phyloP scores from a whole-genome alignment of 768 basidiomycete species.

The Filobasidium floriforme region DNA sequence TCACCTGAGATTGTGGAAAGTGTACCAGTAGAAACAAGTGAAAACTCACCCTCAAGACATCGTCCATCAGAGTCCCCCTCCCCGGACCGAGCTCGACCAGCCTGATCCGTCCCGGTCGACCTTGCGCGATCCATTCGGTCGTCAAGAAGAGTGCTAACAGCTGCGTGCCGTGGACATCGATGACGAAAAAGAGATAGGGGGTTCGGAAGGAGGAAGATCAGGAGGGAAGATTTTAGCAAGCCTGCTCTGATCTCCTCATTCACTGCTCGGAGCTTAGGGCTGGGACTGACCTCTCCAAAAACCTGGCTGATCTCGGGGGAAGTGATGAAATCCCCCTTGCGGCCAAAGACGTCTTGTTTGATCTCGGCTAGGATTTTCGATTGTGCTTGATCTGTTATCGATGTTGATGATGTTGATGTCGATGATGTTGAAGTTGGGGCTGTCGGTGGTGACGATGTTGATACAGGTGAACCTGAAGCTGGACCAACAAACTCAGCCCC shows the following conservation, averaged over 20 bases:
- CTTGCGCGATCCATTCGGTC: conserved; percentile 61
- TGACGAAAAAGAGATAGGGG: background rate
- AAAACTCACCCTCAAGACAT: conserved; percentile 67
- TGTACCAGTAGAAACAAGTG: too few species aligned
- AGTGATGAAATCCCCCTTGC: conserved; percentile 86
- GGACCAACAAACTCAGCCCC: too few species aligned
- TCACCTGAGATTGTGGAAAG: too few species aligned
- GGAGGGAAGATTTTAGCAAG: too few species aligned
- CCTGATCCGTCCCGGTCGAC: conserved; percentile 53
- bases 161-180: too few species aligned
- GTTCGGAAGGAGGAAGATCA: background rate
- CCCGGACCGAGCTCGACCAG: conserved; percentile 91
- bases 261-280: too few species aligned
- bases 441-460: background rate
- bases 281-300: conserved; percentile 77
- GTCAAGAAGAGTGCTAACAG: conserved; percentile 79
- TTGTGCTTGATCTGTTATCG: background rate
- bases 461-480: background rate
- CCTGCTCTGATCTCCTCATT: too few species aligned
- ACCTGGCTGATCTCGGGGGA: conserved; percentile 93
- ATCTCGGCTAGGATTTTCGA: conserved; percentile 46
- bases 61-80: conserved; percentile 80
- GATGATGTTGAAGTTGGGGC: background rate
- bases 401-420: background rate
- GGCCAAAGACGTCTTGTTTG: conserved; percentile 68